Evolutionary conservation across 345 rosid species (phyloP), one percentile per base, ranked within the genome.

Genomic region (Gossypium sturtianum): DNA sequence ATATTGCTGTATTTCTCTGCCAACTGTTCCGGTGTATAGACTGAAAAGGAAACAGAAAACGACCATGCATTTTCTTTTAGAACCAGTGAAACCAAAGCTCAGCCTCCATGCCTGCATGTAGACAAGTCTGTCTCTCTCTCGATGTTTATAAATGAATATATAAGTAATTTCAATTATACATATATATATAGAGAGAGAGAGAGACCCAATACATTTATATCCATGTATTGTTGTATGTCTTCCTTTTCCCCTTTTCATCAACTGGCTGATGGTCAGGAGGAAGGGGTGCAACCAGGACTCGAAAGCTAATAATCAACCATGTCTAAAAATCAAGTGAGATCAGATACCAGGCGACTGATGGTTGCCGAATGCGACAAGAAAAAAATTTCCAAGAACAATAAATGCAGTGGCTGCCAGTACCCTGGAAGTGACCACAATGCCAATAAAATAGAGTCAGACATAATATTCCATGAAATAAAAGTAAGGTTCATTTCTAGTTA

Each of bases 321-420:
- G 17, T 27, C 47, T 27, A 58, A 58, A 47, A 61, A 49, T 48
- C 13, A 62, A 74, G 58, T 23, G 47, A 15, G 62, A 57, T 74
- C n/a, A 74, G 11, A n/a, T 89, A 93, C 99, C 99, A 51, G 99
- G 99, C 67, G 99, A 95, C 77, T 95, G 98, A 47, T 95, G 99
- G 80, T 95, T 95, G 77, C 99, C 98, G 81, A 93, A 95, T 69
- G 98, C 93, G 75, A 95, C 99, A 65, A 95, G 97, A 81, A 90
- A 95, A 79, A 88, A 82, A 77, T 93, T 95, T 79, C 99, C 99
- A 56, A 95, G 90, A 83, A 95, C 98, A 76, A 95, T 91, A 81
- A 95, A 95, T 54, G 91, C 87, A 58, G 99, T 95, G 23, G 99
- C 99, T 75, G 84, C 89, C 69, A 95, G 87, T 66, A 95, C 94